These are phyloP conservation scores for Saccharomycopsis babjevae DNA, from an alignment of 805 yeast genomes.

Conservation along the genomic window DNA sequence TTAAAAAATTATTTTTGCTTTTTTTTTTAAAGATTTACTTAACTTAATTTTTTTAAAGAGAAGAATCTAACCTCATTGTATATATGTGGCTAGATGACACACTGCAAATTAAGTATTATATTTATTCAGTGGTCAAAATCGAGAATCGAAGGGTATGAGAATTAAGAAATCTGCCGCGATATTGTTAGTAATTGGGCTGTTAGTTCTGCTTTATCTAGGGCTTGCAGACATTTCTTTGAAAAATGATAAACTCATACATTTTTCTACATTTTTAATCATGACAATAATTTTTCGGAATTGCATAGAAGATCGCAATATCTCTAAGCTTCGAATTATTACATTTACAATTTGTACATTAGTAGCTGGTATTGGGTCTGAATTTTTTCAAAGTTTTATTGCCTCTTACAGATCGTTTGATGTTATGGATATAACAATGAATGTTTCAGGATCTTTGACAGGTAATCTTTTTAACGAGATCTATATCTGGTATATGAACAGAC, in stretches of 20 bases:
- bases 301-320: conserved; percentile 11
- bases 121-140: no score
- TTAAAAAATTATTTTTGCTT: neutral
- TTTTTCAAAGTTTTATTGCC: conserved; percentile 12
- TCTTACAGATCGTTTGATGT: conserved; percentile 16
- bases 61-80: neutral
- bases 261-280: conserved; percentile 13
- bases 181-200: neutral
- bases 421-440: conserved; percentile 15
- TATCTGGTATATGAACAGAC: conserved; percentile 4
- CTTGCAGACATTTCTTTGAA: conserved; percentile 13
- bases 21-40: neutral
- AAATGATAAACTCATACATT: conserved; percentile 17
- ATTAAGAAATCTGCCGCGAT: neutral
- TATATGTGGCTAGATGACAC: neutral
- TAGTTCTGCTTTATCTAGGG: conserved; percentile 12
- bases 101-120: neutral
- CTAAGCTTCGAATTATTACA: conserved; percentile 11
- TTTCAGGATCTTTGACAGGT: conserved; percentile 12
- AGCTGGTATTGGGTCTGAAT: conserved; percentile 17
- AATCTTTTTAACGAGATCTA: conserved; percentile 10
- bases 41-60: neutral
- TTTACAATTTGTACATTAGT: conserved; percentile 8
- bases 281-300: conserved; percentile 15
- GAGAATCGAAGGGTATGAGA: neutral